phyloP scores from a whole-genome alignment of 306 rosid genomes.

The Cucurbita ficifolia region DNA sequence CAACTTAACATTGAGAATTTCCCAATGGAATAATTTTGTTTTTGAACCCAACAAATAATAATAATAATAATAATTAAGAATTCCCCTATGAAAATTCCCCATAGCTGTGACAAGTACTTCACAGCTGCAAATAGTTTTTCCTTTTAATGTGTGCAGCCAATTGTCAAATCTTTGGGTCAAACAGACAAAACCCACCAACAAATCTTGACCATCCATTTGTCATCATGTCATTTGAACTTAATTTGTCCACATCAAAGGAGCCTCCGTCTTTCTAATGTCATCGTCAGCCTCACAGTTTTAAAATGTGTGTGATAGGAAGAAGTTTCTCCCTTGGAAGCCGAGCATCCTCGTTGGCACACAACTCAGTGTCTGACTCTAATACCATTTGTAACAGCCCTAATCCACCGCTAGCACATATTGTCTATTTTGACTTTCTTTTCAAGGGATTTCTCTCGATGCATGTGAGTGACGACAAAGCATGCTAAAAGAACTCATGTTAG shows the following conservation, averaged over 20 bases:
- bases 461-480: too few species aligned
- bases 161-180: constrained; percentile 6
- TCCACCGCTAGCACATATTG: too few species aligned
- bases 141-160: constrained; percentile 1
- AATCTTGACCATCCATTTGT: constrained; percentile 3
- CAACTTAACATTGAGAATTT: constrained; percentile 1
- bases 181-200: background rate
- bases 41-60: background rate
- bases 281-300: too few species aligned
- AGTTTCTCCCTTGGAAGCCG: too few species aligned
- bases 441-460: too few species aligned
- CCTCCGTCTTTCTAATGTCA: background rate
- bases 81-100: too few species aligned
- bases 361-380: too few species aligned
- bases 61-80: background rate
- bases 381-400: too few species aligned
- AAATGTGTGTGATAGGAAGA: too few species aligned
- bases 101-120: constrained; percentile 4
- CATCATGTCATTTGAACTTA: background rate
- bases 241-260: background rate
- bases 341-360: too few species aligned
- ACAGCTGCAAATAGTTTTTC: constrained; percentile 1
- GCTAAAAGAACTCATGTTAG: too few species aligned
- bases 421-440: too few species aligned
- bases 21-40: constrained; percentile 5